Base-by-base conservation (phyloP, 1,139 yeast genomes). In the Candida sojae region DNA sequence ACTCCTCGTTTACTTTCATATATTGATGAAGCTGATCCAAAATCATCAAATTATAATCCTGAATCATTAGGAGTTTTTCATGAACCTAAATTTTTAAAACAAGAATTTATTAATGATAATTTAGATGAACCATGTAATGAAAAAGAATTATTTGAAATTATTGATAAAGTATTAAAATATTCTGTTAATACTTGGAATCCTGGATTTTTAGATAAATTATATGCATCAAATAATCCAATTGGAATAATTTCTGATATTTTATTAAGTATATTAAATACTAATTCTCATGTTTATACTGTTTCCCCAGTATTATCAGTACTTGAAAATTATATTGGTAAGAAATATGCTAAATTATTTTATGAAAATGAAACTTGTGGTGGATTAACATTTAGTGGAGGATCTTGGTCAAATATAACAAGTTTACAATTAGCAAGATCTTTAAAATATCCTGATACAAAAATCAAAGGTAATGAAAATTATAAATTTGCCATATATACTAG, bases 121-220 rank as follows among this genome's bases (percentile, higher is more conserved):
- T 52, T 61, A 29, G 47, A 49, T 2, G 29, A 50, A 3, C 69
- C 69, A 2, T 54, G 63, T 13, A 55, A 54, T 40, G 52, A 53
- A n/a, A 57, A 52, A 10, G 54, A 59, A 42, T 70, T 87, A 5
- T 64, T 79, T 41, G 63, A 63, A 2, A 73, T 80, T 11, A 76
- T 87, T 46, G 86, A 86, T 55, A 67, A 73, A 42, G 81, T 89
- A 2, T 68, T 89, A 52, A 67, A 79, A 44, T 80, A 84, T 59
- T 86, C 95, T 0, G 91, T 88, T 37, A 88, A 85, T 50, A 89
- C 96, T 0, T 89, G 96, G 96, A 87, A 86, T 59, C 86, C 88
- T 0, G 96, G 96, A 1, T 89, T 89, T 58, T 67, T 89, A 69
- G 96, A 89, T 64, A 89, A 89, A 64, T 71, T 89, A 50, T 89